Conservation (phyloP, 805 yeast genomes). For the Aciculoconidium aculeatum region DNA sequence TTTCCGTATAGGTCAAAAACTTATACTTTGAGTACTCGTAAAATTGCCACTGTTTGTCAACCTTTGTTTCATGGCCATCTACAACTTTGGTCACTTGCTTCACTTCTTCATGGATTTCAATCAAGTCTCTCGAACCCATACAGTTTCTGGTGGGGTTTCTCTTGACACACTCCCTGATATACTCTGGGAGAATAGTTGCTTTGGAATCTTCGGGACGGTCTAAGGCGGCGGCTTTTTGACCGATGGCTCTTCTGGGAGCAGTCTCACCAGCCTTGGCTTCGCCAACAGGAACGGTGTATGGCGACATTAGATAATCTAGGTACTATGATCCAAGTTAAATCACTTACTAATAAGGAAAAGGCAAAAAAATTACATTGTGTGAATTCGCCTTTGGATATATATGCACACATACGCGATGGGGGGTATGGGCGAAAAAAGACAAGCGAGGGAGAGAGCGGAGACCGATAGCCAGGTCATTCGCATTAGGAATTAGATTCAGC, state of each 20-base stretch:
- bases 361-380: too few relatives aligned
- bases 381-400: too few relatives aligned
- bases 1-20: slow-evolving; percentile 56
- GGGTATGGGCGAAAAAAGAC: slow-evolving; percentile 3
- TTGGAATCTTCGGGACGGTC: slow-evolving; percentile 58
- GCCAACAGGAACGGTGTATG: slow-evolving; percentile 55
- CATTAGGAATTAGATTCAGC: too few relatives aligned
- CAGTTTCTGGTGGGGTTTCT: slow-evolving; percentile 49
- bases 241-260: slow-evolving; percentile 68
- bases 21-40: slow-evolving; percentile 75
- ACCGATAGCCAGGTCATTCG: too few relatives aligned
- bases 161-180: slow-evolving; percentile 53
- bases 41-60: slow-evolving; percentile 83
- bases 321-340: too few relatives aligned
- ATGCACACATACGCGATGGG: neutral
- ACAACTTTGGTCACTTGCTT: slow-evolving; percentile 69
- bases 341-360: too few relatives aligned
- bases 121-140: slow-evolving; percentile 74
- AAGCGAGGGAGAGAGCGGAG: slow-evolving; percentile 2
- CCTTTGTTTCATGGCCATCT: slow-evolving; percentile 66
- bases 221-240: slow-evolving; percentile 45
- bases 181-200: slow-evolving; percentile 67
- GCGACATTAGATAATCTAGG: slow-evolving; percentile 17
- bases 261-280: slow-evolving; percentile 72
- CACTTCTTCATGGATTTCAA: slow-evolving; percentile 69